Evolutionary conservation across 139 green algal genomes (phyloP), one percentile per base, ranked within the genome.

Genomic region (Coelastrella sp.): DNA sequence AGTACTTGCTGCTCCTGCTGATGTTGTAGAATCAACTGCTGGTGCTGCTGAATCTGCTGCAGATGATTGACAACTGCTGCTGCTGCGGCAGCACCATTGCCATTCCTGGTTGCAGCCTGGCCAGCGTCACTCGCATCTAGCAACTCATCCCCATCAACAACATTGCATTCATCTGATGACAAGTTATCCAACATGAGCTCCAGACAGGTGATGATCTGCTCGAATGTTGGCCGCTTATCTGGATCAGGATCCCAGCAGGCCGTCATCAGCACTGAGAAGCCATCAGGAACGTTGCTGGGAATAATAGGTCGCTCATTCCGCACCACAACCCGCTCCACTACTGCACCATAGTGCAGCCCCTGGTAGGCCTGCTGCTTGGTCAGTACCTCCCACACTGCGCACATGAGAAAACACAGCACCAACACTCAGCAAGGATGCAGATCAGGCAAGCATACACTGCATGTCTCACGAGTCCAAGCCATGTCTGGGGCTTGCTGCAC

Each of bases 331-430:
- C 53, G 75, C 75, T 82, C 75, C 51, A 82, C 75, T 6, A 82
- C 75, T 9, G 30, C 75, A 17, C 75, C 75, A 19, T 71, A 82
- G 53, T 82, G 75, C 21, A 82, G 21, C 3, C 75, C 75, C 34
- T 69, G 53, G 53, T 57, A 71, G 8, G 75, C 75, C 8, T 51
- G 35, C 11, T 63, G 19, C 34, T 27, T 53, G 34, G 53, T 71
- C 4, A 59, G 48, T 7, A 71, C 53, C 35, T 82, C 75, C 75
- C 75, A 82, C 75, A 71, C 73, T 81, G 73, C 73, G 67, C n/a
- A 19, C 45, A 79, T 21, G 6, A 64, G 53, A 64, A 5, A 19
- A 9, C 45, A 57, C 45, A 13, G 15, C 45, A 57, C 11, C 45
- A 57, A 2, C 0, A 57, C 53, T n/a, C n/a, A n/a, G n/a, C n/a